Evolutionary conservation across 305 asterid species (phyloP).

Genomic region (Coffea humblotiana): DNA sequence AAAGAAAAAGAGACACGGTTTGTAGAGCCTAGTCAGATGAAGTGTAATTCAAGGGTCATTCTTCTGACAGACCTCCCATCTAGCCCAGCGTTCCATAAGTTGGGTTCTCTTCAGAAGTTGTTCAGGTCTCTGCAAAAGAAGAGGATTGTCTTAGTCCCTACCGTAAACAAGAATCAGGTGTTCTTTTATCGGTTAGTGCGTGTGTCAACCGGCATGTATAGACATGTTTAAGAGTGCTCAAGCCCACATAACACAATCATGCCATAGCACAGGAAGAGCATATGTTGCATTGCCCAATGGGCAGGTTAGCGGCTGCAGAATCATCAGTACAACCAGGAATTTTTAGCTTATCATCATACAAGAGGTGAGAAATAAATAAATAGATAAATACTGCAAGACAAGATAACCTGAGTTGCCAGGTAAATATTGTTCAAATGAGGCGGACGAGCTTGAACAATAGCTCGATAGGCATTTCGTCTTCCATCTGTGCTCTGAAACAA

Average conservation of each 20-base stretch:
- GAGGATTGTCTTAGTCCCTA: not conserved
- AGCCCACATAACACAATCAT: not conserved
- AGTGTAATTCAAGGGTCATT: slow-evolving; percentile 19
- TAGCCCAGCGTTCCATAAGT: slow-evolving; percentile 99
- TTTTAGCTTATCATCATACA: not conserved
- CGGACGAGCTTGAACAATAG: slow-evolving; percentile 97
- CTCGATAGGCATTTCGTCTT: slow-evolving; percentile 88
- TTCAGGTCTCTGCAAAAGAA: slow-evolving; percentile 81
- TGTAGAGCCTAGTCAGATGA: slow-evolving; percentile 12
- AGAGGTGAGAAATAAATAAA: not conserved
- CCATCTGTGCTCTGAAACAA: slow-evolving; percentile 73
- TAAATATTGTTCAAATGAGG: slow-evolving; percentile 93
- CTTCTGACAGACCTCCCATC: slow-evolving; percentile 89
- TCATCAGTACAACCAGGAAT: not conserved
- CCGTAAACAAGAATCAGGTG: not conserved
- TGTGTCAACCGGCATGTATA: not conserved
- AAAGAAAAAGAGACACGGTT: slow-evolving; percentile 21
- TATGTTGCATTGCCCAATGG: not conserved
- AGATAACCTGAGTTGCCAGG: slow-evolving; percentile 94
- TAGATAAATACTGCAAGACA: not conserved
- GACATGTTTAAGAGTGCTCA: not conserved
- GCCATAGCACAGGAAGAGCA: slow-evolving; percentile 6
- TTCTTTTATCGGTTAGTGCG: not conserved
- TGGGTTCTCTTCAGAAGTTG: slow-evolving; percentile 96
- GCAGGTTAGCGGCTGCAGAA: not conserved